These are phyloP conservation scores for Clohesyomyces aquaticus DNA, from an alignment of 495 filamentous ascomycete genomes.

Conservation along the genomic window DNA sequence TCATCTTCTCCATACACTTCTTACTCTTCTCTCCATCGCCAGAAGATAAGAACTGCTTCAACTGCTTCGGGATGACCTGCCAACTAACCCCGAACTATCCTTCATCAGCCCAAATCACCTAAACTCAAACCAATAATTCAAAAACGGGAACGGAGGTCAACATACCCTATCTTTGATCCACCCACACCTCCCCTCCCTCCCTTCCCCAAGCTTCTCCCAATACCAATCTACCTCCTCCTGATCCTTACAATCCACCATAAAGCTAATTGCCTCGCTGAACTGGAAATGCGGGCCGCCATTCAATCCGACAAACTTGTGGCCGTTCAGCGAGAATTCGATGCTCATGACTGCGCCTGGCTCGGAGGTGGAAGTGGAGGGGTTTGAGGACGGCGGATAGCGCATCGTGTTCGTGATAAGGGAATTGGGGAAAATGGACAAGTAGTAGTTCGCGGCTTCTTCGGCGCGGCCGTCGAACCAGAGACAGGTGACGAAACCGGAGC, in stretches of 20 bases:
- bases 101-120: background rate
- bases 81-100: conserved; percentile 47
- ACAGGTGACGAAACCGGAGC: too few species aligned
- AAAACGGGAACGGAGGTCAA: too few species aligned
- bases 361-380: conserved; percentile 38
- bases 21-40: conserved; percentile 18
- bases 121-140: background rate
- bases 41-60: conserved; percentile 40
- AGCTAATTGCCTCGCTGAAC: conserved; percentile 42
- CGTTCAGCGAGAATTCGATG: conserved; percentile 46
- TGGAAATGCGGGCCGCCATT: conserved; percentile 49
- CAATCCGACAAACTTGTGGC: conserved; percentile 46
- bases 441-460: conserved; percentile 48
- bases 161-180: conserved; percentile 45
- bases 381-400: conserved; percentile 34
- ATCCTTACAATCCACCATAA: conserved; percentile 46
- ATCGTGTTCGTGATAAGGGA: conserved; percentile 27
- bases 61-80: conserved; percentile 48
- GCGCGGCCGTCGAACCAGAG: conserved; percentile 52
- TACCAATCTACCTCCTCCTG: conserved; percentile 52
- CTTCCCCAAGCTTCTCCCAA: conserved; percentile 47
- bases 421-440: conserved; percentile 47
- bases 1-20: conserved; percentile 42
- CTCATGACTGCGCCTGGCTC: conserved; percentile 41
- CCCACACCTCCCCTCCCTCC: conserved; percentile 46